A percentile compares a stretch with the other conserved stretches of the same genome.
These are phyloP conservation scores for Chrysoporthe cubensis DNA, from an alignment of 2,329 filamentous ascomycete genomes.

Conservation along the genomic window DNA sequence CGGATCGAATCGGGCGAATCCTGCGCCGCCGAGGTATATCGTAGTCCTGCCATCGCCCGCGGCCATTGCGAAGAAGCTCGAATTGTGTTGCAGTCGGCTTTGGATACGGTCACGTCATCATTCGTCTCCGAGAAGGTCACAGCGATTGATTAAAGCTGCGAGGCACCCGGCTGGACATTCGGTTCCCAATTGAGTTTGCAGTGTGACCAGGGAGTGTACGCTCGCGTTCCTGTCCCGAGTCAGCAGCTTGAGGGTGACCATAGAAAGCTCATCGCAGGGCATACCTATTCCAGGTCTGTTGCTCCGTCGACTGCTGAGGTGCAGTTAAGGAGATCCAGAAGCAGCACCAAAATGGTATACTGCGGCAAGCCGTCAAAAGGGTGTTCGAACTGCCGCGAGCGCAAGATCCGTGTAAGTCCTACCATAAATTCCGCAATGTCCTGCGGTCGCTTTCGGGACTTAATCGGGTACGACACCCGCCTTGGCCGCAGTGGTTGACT, in stretches of 20 bases:
- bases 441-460: not conserved
- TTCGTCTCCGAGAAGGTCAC: not conserved
- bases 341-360: slow-evolving; percentile 52
- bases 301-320: not conserved
- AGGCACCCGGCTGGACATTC: not conserved
- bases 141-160: not conserved
- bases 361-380: slow-evolving; percentile 62
- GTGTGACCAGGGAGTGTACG: not conserved
- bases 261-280: not conserved
- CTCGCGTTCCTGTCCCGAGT: not conserved
- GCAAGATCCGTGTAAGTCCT: slow-evolving; percentile 58
- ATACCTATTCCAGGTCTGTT: not conserved
- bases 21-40: not conserved
- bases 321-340: not conserved
- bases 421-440: not conserved
- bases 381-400: slow-evolving; percentile 58
- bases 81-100: not conserved
- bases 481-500: slow-evolving; percentile 11
- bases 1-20: not conserved
- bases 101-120: not conserved
- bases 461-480: too few relatives aligned
- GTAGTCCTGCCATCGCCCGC: not conserved
- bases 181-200: not conserved
- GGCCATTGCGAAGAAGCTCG: not conserved
- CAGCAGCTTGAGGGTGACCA: not conserved